These are phyloP conservation scores for Wallacemonas sp. DNA, from an alignment of 208 protist genomes.

Conservation along the genomic window DNA sequence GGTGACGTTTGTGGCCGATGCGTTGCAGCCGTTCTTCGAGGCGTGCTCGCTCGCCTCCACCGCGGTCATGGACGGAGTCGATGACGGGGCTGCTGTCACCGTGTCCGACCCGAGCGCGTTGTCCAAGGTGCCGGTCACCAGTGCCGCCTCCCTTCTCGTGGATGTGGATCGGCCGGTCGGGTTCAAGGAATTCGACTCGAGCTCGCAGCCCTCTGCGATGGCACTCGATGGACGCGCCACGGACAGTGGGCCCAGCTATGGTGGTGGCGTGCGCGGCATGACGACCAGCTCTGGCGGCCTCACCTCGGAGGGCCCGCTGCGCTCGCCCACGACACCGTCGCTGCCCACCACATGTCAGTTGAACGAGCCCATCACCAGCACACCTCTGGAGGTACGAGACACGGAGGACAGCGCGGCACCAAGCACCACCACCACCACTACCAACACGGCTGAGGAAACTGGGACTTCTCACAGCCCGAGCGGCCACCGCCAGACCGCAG, in stretches of 20 bases:
- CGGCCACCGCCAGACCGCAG: neutral
- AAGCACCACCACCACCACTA: no score
- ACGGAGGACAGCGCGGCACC: no score
- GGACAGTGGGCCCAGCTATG: neutral
- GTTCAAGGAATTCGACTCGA: no score
- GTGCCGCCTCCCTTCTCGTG: no score
- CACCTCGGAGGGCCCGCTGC: neutral
- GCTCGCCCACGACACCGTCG: neutral
- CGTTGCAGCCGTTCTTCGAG: slow-evolving; percentile 21
- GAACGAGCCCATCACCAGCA: neutral
- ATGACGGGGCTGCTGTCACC: neutral
- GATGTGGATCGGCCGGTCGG: no score
- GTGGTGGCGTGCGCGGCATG: neutral
- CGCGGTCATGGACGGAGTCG: neutral
- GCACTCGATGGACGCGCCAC: neutral
- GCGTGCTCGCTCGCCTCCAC: neutral
- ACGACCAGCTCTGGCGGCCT: slow-evolving; percentile 6
- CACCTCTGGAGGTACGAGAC: no score
- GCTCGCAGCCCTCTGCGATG: no score
- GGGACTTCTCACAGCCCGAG: no score
- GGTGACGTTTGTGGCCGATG: slow-evolving; percentile 44
- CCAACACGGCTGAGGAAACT: no score
- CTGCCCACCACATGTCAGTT: neutral
- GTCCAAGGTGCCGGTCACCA: no score
- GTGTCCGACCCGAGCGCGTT: slow-evolving; percentile 8